Percentiles rank a stretch among this genome's conserved stretches.
Conservation (phyloP, 768 basidiomycete genomes). For the Hygrocybe punicea region DNA sequence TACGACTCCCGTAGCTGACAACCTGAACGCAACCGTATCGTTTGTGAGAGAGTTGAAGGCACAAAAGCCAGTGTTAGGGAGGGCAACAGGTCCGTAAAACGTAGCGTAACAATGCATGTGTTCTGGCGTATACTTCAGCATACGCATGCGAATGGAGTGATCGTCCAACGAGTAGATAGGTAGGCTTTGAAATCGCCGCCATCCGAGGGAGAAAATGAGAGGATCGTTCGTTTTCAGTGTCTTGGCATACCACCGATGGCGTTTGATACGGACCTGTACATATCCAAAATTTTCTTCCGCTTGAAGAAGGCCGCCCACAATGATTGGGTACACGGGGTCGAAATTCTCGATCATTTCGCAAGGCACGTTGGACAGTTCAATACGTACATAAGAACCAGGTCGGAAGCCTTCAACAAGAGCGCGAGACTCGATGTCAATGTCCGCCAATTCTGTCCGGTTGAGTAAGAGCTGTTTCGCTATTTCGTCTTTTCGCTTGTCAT, state of each 20-base stretch:
- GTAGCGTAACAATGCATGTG: conserved; percentile 99
- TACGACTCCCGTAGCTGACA: conserved; percentile 92
- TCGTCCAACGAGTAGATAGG: conserved; percentile 97
- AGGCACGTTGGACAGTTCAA: conserved; percentile 82
- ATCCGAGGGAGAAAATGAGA: conserved; percentile 93
- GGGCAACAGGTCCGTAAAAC: conserved; percentile 88
- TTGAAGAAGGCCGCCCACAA: conserved; percentile 86
- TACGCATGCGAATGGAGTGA: conserved; percentile 95
- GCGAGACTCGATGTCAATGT: conserved; percentile 70
- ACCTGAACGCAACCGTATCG: conserved; percentile 73
- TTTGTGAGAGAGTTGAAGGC: conserved; percentile 83
- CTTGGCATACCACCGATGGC: conserved; percentile 88
- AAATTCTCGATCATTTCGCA: conserved; percentile 93
- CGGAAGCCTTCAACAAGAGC: conserved; percentile 85
- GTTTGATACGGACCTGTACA: conserved; percentile 92
- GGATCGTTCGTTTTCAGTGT: conserved; percentile 98
- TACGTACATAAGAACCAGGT: conserved; percentile 88
- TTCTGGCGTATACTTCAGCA: conserved; percentile 99
- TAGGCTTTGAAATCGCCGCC: conserved; percentile 92
- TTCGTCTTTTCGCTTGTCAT: conserved; percentile 87
- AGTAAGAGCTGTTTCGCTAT: conserved; percentile 79
- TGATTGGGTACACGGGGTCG: conserved; percentile 84
- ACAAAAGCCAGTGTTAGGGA: conserved; percentile 96
- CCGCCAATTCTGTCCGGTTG: conserved; percentile 83
- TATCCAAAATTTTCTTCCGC: conserved; percentile 92